Percentiles rank a stretch among this genome's conserved stretches.
Evolutionary conservation across 768 basidiomycete species (phyloP).

Genomic region (Lanmaoa rubissima): DNA sequence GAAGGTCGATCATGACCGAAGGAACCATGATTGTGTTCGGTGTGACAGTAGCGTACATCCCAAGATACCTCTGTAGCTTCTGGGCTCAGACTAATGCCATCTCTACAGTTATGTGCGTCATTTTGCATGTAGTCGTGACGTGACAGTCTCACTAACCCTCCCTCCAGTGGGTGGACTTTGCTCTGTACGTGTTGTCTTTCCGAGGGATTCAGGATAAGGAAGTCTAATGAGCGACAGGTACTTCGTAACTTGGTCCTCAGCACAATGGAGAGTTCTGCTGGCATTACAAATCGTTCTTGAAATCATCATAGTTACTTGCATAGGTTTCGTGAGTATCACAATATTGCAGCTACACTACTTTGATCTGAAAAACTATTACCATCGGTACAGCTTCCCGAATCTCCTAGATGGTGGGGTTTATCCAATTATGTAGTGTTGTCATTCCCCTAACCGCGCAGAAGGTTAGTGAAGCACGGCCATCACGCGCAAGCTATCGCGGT

Average conservation of each 20-base stretch:
- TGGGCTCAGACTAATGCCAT: neutral
- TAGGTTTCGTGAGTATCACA: neutral
- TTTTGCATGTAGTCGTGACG: neutral
- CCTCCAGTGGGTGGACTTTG: neutral
- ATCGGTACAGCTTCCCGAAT: neutral
- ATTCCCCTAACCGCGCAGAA: neutral
- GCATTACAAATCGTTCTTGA: neutral
- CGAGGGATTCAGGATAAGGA: neutral
- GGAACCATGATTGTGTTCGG: neutral
- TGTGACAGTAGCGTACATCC: neutral
- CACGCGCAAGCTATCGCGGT: neutral
- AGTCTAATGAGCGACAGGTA: neutral
- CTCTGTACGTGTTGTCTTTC: neutral
- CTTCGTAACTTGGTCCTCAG: neutral
- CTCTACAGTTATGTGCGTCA: neutral
- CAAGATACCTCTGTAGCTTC: neutral
- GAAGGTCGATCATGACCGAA: neutral
- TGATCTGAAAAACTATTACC: neutral
- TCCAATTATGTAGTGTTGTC: neutral
- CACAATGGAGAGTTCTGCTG: neutral
- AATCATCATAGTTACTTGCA: neutral
- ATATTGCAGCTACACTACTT: too few relatives aligned
- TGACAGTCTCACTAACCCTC: neutral
- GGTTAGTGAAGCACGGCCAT: neutral
- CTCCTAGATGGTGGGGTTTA: neutral